Base-by-base conservation (phyloP, 177 flowering plant species). In the Telopea speciosissima region DNA sequence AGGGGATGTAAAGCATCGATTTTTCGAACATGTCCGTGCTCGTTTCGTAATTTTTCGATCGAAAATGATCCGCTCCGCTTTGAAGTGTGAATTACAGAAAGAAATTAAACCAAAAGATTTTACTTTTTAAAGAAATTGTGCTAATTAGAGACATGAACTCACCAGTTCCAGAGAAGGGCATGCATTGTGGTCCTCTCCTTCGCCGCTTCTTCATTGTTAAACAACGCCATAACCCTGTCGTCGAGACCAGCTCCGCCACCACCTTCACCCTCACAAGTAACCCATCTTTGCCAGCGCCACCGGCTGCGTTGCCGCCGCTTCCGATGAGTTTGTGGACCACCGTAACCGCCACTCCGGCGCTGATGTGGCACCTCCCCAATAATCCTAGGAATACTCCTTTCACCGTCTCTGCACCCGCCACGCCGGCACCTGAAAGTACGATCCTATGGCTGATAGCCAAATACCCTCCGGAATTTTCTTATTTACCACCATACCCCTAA, bases 131-230 rank as follows among this genome's bases (percentile, higher is more conserved):
- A 56, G 36, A 31, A 42, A 21, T 16, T 62, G 19, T 49, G 54
- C 54, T 49, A 36, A 36, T 36, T 58, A n/a, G 61, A 6, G 22
- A n/a, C 61, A 58, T 13, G 36, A 24, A 69, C 79, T 73, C 76
- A 93, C 99, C 92, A 85, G 74, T 93, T 93, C 99, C 98, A 95
- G 17, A 95, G 77, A 73, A 93, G 77, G 63, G 97, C 87, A 66
- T 95, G 97, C 96, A 95, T 87, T 14, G 89, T 85, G 2, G 72
- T 82, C 78, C 95, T 82, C 81, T 90, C 95, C 76, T 89, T 91
- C 0, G 80, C 81, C 5, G 72, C 82, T 7, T 69, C 82, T 23
- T 83, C 87, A 5, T 84, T 87, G 1, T 75, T 76, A 67, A 95
- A 93, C 8, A 95, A 87, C 0, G 88, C 81, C 76, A 88, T 79